Evolutionary conservation across 129 eudicot genomes (phyloP), one percentile per base, ranked within the genome.

Genomic region (Saussurea involucrata): DNA sequence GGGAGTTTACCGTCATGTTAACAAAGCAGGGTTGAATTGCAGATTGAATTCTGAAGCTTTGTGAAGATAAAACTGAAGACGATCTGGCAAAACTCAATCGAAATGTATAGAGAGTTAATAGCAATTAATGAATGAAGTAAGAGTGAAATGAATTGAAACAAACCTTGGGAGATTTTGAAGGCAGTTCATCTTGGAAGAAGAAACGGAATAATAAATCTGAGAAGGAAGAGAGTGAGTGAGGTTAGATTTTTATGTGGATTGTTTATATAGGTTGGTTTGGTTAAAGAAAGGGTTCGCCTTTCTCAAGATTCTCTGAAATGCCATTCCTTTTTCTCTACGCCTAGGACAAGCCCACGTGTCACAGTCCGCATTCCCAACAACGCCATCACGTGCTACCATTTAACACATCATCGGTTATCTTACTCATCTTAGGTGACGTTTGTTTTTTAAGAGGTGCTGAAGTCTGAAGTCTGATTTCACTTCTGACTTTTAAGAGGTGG

Each of bases 81-180:
- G 92, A 68, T 65, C 81, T 66, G 17, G 33, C 69, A 60, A 31
- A 72, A 74, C 2, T 42, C 24, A 84, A 71, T 10, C 40, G 69
- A 76, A 78, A 69, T 53, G 57, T 21, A 66, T n/a, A 17, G 2
- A 18, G n/a, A 44, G 37, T 20, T 15, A 49, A 68, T 9, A 3
- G 66, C 24, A 33, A 49, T 25, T 3, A 55, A 5, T 24, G 0
- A 8, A 9, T 10, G 24, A 60, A 37, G 25, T 63, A 46, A 27
- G 1, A 25, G 8, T 20, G 24, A 61, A 66, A 40, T n/a, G n/a
- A 25, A 24, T 9, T 7, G 60, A 34, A 28, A 24, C 55, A 66
- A 83, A 90, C 98, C 98, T 90, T 22, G 96, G 86, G 72, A 87
- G 84, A 81, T 79, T 88, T 49, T 88, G 90, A 69, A 90, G 98